Base-by-base conservation (phyloP, 257 asterid species). In the Solanum ahanhuiri region DNA sequence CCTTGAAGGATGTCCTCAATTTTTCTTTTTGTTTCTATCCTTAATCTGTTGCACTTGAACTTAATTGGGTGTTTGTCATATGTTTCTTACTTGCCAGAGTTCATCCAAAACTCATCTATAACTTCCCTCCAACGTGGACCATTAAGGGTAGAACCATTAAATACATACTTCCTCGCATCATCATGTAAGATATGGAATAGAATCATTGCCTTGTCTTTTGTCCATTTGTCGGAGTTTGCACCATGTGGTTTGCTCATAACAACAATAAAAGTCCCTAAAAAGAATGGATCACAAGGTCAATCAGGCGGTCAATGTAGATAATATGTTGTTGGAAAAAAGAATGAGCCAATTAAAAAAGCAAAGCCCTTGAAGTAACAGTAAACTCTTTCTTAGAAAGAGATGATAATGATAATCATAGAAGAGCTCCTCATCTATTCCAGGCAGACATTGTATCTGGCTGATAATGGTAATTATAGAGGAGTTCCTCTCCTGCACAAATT, bases 401-500 rank as follows among this genome's bases (percentile, higher is more conserved):
- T 43, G 94, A 31, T 97, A 97, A 8, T 95, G 94, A 71, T 97
- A 97, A 87, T 94, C 99, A 39, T 95, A 95, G 67, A 97, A 94
- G 86, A 97, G 90, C 89, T 97, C 98, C 89, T 95, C 98, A 94
- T 75, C 88, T 94, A 8, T 98, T 98, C 98, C 99, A 96, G 10
- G 95, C 97, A 48, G 98, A 98, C 34, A 95, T 98, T 85, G 94
- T 90, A 81, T 95, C 98, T 1, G 96, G 81, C 90, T 95, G 98
- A 30, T 95, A 97, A 8, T 95, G 95, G 67, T 97, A 95, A 87
- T 97, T 98, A 34, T 93, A 97, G 75, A 97, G 94, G 85, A 97
- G 90, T 90, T 95, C 98, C 87, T 95, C 98, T 60, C 98, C 98
- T 14, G 97, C 93, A 75, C 82, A 51, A 72, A 97, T 94, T 73